phyloP scores from a whole-genome alignment of 176 grass and related monocot species.

The Dendrocalamus sinicus region DNA sequence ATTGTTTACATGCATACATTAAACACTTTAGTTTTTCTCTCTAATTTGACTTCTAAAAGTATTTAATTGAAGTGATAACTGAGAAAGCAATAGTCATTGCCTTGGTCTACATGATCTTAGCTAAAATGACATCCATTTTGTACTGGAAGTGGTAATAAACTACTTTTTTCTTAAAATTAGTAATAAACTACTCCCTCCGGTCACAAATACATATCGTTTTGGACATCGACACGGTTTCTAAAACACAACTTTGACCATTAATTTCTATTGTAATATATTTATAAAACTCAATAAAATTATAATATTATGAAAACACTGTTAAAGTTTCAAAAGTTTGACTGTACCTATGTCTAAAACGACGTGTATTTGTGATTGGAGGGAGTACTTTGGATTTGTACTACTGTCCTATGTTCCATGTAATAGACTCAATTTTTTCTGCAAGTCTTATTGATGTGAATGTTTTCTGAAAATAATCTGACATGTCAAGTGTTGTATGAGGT shows the following conservation, averaged over 20 bases:
- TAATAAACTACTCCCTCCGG: background rate
- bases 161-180: background rate
- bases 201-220: too few relatives aligned
- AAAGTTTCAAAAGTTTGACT: too few relatives aligned
- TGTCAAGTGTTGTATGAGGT: constrained; percentile 21
- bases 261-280: too few relatives aligned
- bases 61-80: background rate
- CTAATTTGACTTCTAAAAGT: background rate
- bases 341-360: too few relatives aligned
- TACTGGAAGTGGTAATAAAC: background rate
- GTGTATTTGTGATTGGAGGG: too few relatives aligned
- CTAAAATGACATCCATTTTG: constrained; percentile 26
- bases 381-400: background rate
- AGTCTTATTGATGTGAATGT: background rate
- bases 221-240: too few relatives aligned
- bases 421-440: background rate
- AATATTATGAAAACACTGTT: too few relatives aligned
- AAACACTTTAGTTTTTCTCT: background rate
- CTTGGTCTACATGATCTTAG: constrained; percentile 6
- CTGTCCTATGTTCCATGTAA: background rate
- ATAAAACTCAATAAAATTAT: too few relatives aligned
- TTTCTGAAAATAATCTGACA: constrained; percentile 18
- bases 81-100: background rate
- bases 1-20: constrained; percentile 11
- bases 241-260: too few relatives aligned